These are phyloP conservation scores for Cystobasidiaceae sp. DNA, from an alignment of 1,284 basidiomycete genomes.

Conservation along the genomic window DNA sequence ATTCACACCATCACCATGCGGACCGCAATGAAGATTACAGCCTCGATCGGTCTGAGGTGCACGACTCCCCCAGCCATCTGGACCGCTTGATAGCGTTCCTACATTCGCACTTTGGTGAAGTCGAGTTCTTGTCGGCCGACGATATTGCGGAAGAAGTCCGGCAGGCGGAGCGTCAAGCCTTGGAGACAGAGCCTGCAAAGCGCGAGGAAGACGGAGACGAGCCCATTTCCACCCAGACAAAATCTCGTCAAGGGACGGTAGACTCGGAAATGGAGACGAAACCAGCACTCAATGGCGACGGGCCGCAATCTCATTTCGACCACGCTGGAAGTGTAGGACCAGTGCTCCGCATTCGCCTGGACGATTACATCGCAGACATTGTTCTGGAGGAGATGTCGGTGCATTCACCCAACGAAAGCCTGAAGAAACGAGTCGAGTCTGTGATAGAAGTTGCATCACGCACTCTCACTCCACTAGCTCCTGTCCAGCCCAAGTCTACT, in stretches of 20 bases:
- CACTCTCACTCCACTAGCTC: conserved; percentile 71
- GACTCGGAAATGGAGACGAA: conserved; percentile 29
- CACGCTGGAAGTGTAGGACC: conserved; percentile 45
- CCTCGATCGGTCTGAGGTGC: conserved; percentile 48
- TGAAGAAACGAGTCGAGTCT: conserved; percentile 70
- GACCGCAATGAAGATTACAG: conserved; percentile 42
- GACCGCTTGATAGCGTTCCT: conserved; percentile 81
- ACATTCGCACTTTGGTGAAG: conserved; percentile 88
- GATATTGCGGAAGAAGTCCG: conserved; percentile 21
- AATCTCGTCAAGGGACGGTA: not conserved
- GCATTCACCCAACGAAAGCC: conserved; percentile 58
- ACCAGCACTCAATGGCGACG: conserved; percentile 11
- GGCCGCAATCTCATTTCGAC: not conserved
- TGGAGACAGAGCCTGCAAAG: not conserved
- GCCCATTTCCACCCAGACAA: conserved; percentile 40
- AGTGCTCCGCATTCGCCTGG: conserved; percentile 67
- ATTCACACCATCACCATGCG: conserved; percentile 51
- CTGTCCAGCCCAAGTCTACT: conserved; percentile 39
- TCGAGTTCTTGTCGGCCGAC: conserved; percentile 67
- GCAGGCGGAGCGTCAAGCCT: not conserved
- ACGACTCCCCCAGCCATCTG: conserved; percentile 56
- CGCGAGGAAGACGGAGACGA: conserved; percentile 48
- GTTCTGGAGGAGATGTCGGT: conserved; percentile 65
- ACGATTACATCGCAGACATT: conserved; percentile 70
- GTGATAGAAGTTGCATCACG: conserved; percentile 85